phyloP scores from a whole-genome alignment of 306 rosid species.

The Geum urbanum region DNA sequence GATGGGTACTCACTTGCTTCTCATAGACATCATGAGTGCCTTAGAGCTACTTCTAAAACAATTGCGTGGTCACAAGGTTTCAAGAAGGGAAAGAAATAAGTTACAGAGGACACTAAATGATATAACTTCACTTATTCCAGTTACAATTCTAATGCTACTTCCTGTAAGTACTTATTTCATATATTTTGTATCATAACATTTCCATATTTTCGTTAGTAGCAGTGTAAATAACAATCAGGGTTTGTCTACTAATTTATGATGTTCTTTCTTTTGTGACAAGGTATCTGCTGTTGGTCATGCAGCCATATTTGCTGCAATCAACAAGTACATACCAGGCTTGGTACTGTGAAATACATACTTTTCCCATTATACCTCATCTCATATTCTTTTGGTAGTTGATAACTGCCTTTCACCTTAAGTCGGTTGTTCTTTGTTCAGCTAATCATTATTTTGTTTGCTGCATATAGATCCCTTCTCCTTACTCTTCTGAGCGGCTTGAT shows the following conservation, averaged over 20 bases:
- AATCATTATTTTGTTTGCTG: slow-evolving; percentile 20
- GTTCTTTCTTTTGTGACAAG: slow-evolving; percentile 28
- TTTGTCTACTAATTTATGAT: background rate
- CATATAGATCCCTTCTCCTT: slow-evolving; percentile 61
- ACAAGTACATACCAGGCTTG: slow-evolving; percentile 56
- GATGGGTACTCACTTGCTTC: slow-evolving; percentile 66
- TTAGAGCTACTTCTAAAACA: slow-evolving; percentile 40
- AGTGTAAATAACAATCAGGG: background rate
- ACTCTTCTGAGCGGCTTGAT: slow-evolving; percentile 55
- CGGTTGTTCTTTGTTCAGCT: background rate
- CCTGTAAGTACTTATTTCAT: slow-evolving; percentile 41
- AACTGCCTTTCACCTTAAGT: background rate
- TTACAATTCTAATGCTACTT: slow-evolving; percentile 64
- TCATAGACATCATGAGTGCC: slow-evolving; percentile 46
- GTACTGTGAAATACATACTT: slow-evolving; percentile 27
- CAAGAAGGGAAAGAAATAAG: slow-evolving; percentile 46
- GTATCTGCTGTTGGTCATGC: slow-evolving; percentile 67
- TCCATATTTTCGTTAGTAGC: background rate
- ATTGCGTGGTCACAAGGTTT: slow-evolving; percentile 41
- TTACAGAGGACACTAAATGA: slow-evolving; percentile 49
- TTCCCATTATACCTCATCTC: background rate
- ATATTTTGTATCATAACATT: slow-evolving; percentile 4
- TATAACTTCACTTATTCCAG: slow-evolving; percentile 46
- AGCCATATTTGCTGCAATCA: slow-evolving; percentile 65
- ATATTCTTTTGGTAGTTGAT: background rate